Evolutionary conservation across 257 asterid species (phyloP), one percentile per base, ranked within the genome.

Genomic region (Ajuga chamaepitys): DNA sequence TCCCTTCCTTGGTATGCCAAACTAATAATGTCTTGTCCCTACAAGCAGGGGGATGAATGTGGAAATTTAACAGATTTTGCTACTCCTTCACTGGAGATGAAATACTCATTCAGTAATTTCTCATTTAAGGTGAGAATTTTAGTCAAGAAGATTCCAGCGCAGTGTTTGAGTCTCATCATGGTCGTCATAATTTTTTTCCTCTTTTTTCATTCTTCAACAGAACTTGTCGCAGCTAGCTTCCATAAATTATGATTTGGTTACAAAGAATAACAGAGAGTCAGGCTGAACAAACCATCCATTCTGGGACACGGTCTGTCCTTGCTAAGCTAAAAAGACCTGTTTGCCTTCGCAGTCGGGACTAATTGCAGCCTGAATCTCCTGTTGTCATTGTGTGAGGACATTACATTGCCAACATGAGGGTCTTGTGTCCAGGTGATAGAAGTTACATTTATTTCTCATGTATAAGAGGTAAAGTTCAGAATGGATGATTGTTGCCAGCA

Each of bases 151-250:
- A 18, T 51, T 62, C 32, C 63, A 46, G 50, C 55, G 63, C 26
- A 21, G 9, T 38, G 28, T 17, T 46, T 26, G 42, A 28, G 20
- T 66, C 62, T 61, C 34, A 16, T 68, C 67, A 24, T 47, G 55
- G 61, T 17, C 17, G n/a, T n/a, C 12, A 18, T 17, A 62, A 45
- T 41, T 2, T 22, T 65, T 58, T 53, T 17, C 37, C 9, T 7
- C 30, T 12, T 37, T 47, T 11, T 42, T 6, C 7, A 52, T 62
- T 67, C 42, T 38, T 53, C 46, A 24, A 16, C 86, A 91, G 98
- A 91, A 91, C 75, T 78, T 88, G 84, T 85, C 98, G 16, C 95
- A 86, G 79, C 77, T 91, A 57, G 95, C 95, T 55, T 91, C 95
- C 12, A 86, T 91, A 55, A 91, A 91, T 64, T 91, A 91, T 50